Evolutionary conservation across 805 yeast genomes (phyloP).

Genomic region (Candida argentea): DNA sequence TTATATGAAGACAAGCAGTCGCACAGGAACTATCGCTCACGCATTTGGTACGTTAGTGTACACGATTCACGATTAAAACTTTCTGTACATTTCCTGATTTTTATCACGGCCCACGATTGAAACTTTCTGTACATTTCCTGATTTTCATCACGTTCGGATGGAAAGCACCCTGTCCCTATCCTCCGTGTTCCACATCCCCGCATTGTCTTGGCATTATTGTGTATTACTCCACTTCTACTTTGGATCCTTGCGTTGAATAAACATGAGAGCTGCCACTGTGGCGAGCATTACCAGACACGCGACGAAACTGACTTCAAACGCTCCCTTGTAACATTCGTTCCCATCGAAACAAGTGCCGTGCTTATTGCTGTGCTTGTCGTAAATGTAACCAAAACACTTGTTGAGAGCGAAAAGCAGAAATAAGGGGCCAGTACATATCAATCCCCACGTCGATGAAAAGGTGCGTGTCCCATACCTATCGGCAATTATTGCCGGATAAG

Average conservation of each 20-base stretch:
- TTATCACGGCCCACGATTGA: too few relatives aligned
- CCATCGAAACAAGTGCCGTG: conserved; percentile 30
- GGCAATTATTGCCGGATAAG: conserved; percentile 66
- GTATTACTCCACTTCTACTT: too few relatives aligned
- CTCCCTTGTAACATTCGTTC: conserved; percentile 26
- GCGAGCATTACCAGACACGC: conserved; percentile 18
- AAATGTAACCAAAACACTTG: conserved; percentile 43
- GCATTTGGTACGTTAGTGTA: too few relatives aligned
- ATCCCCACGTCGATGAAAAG: conserved; percentile 71
- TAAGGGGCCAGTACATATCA: conserved; percentile 63
- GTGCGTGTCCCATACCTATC: conserved; percentile 59
- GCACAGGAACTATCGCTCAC: too few relatives aligned
- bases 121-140: too few relatives aligned
- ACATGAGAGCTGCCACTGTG: conserved; percentile 16
- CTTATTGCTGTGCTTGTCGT: conserved; percentile 38
- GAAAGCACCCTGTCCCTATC: too few relatives aligned
- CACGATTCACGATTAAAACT: too few relatives aligned
- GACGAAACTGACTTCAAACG: conserved; percentile 21
- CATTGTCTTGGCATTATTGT: too few relatives aligned
- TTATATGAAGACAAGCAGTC: too few relatives aligned
- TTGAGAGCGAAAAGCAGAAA: conserved; percentile 43
- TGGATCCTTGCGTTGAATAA: conserved; percentile 11
- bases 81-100: too few relatives aligned
- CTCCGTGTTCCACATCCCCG: too few relatives aligned
- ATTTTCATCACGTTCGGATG: too few relatives aligned